phyloP scores from a whole-genome alignment of 441 rosid genomes.

The Croton setiger region DNA sequence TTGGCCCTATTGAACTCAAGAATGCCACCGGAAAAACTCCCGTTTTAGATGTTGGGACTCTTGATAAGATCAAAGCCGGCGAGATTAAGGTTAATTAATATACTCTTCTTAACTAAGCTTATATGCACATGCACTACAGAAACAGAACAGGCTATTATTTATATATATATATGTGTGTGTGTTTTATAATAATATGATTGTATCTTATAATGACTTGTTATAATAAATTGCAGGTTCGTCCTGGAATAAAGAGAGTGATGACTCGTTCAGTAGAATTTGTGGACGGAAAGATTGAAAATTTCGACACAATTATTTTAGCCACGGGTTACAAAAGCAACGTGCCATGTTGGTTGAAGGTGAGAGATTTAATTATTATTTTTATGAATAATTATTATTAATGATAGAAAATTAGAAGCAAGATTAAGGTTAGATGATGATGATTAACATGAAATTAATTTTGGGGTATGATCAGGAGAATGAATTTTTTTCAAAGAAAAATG shows the following conservation, averaged over 20 bases:
- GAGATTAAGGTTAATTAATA: slow-evolving; percentile 47
- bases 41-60: slow-evolving; percentile 73
- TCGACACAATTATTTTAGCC: slow-evolving; percentile 74
- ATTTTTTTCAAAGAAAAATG: slow-evolving; percentile 64
- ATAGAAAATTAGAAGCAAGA: neutral
- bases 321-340: slow-evolving; percentile 91
- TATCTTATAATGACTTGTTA: neutral
- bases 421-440: neutral
- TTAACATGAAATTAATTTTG: neutral
- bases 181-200: too few species aligned
- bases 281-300: slow-evolving; percentile 52
- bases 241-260: slow-evolving; percentile 50
- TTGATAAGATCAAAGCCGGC: slow-evolving; percentile 61
- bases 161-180: too few species aligned
- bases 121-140: too few species aligned
- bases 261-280: slow-evolving; percentile 53
- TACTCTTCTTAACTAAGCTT: too few species aligned
- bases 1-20: slow-evolving; percentile 75
- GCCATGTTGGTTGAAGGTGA: slow-evolving; percentile 76
- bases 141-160: too few species aligned
- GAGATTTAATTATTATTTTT: neutral
- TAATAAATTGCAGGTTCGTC: slow-evolving; percentile 38
- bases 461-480: slow-evolving; percentile 37
- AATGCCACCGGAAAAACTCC: slow-evolving; percentile 69
- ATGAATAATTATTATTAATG: too few species aligned